phyloP scores from a whole-genome alignment of 805 yeast genomes.

The Starmerella sirachaensis region DNA sequence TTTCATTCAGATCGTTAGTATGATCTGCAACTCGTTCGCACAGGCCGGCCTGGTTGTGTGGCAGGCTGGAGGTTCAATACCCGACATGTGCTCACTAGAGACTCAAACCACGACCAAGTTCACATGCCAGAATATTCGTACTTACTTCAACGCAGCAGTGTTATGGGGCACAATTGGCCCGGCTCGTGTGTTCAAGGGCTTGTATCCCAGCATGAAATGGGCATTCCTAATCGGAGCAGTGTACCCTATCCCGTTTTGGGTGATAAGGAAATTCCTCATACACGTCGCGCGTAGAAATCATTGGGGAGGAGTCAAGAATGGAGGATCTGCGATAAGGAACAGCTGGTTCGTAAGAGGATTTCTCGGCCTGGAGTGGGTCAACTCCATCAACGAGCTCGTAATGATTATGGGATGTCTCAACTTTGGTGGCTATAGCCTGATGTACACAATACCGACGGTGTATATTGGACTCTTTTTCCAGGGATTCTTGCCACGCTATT shows the following conservation, averaged over 20 bases:
- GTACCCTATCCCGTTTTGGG: constrained; percentile 17
- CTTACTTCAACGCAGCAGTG: constrained; percentile 39
- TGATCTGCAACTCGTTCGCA: constrained; percentile 22
- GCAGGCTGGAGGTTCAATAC: constrained; percentile 29
- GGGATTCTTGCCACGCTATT: constrained; percentile 36
- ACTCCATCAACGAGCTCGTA: constrained; percentile 35
- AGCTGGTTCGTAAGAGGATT: neutral
- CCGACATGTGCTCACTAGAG: constrained; percentile 28
- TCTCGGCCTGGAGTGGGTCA: constrained; percentile 3
- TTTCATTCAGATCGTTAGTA: constrained; percentile 33
- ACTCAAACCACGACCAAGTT: constrained; percentile 32
- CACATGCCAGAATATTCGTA: constrained; percentile 31
- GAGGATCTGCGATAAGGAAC: neutral
- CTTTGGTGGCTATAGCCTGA: constrained; percentile 26
- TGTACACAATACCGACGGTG: constrained; percentile 18
- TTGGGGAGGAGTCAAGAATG: constrained; percentile 17
- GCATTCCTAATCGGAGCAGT: constrained; percentile 46
- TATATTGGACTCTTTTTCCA: constrained; percentile 32
- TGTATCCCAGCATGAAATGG: constrained; percentile 51
- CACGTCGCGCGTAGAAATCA: neutral
- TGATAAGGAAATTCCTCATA: constrained; percentile 19
- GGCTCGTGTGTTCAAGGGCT: constrained; percentile 30
- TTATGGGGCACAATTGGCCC: constrained; percentile 47
- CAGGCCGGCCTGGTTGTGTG: constrained; percentile 27
- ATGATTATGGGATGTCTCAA: constrained; percentile 33